Conservation (phyloP, 2,329 filamentous ascomycete species). For the Exophiala spinifera region DNA sequence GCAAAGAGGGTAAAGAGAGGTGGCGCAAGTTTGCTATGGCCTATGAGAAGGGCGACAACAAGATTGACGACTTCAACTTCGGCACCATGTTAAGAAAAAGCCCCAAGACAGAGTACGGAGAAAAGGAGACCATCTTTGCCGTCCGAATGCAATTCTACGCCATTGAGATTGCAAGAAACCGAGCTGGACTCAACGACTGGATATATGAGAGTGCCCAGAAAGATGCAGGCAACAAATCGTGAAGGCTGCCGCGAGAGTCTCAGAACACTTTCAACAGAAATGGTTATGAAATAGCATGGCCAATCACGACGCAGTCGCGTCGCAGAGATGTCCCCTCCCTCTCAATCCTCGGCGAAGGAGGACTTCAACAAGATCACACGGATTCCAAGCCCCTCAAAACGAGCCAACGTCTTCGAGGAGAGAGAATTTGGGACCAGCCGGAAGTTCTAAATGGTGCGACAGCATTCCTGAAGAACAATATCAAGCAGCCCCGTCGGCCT, state of each 20-base stretch:
- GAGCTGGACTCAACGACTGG: conserved; percentile 90
- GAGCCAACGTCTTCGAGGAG: neutral
- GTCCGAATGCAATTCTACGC: conserved; percentile 83
- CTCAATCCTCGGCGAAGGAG: no score
- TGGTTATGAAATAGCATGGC: no score
- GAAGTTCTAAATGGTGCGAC: neutral
- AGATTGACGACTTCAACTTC: conserved; percentile 96
- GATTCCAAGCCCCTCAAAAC: neutral
- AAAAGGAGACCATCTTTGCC: conserved; percentile 87
- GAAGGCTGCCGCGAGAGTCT: neutral
- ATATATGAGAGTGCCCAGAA: conserved; percentile 80
- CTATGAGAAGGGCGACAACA: conserved; percentile 70
- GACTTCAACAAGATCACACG: neutral
- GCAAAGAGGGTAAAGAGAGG: conserved; percentile 85
- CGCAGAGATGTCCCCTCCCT: no score
- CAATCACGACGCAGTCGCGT: no score
- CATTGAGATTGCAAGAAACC: conserved; percentile 74
- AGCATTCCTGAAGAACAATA: conserved; percentile 33
- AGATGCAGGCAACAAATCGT: conserved; percentile 46
- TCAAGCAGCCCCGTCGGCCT: conserved; percentile 19
- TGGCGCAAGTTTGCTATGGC: conserved; percentile 93
- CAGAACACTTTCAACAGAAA: no score
- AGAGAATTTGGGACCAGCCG: neutral
- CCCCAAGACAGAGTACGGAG: conserved; percentile 77
- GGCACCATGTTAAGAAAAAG: conserved; percentile 84